Conservation (phyloP, 225 moss, liverwort and hornwort species). For the Marchantia paleacea region DNA sequence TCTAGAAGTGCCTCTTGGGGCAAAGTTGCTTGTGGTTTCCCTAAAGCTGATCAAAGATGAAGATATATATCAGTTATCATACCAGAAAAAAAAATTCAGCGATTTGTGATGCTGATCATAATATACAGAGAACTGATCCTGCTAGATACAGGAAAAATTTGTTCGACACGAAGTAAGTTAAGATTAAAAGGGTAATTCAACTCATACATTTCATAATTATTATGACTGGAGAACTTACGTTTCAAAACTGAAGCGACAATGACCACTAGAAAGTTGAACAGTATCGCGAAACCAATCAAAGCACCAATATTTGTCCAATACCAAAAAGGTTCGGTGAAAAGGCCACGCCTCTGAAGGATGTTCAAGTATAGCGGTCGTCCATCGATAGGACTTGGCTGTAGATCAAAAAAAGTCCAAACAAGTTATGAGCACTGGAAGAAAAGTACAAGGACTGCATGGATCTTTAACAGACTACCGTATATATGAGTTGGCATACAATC, state of each 20-base stretch:
- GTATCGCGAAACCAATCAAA: slow-evolving; percentile 45
- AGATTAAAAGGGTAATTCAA: no score
- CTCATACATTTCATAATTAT: neutral
- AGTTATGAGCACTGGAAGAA: neutral
- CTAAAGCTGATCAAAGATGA: slow-evolving; percentile 33
- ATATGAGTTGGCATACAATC: no score
- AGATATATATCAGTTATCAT: neutral
- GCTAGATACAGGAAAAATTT: no score
- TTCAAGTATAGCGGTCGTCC: slow-evolving; percentile 39
- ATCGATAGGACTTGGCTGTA: slow-evolving; percentile 32
- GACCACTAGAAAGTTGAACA: slow-evolving; percentile 53
- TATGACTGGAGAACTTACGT: slow-evolving; percentile 27
- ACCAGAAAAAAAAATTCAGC: neutral
- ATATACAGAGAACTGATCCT: neutral
- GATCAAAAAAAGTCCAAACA: neutral
- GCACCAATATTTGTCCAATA: slow-evolving; percentile 51
- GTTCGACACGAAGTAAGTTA: no score
- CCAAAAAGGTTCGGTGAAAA: slow-evolving; percentile 49
- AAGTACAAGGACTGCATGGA: neutral
- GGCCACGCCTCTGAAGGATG: slow-evolving; percentile 55
- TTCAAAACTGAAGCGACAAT: slow-evolving; percentile 49
- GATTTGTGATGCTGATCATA: no score
- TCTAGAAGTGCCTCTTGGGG: slow-evolving; percentile 26
- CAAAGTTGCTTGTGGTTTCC: slow-evolving; percentile 46
- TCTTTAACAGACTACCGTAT: neutral